phyloP scores from a whole-genome alignment of 2,329 filamentous ascomycete species.

The Stachybotrys echinatus region DNA sequence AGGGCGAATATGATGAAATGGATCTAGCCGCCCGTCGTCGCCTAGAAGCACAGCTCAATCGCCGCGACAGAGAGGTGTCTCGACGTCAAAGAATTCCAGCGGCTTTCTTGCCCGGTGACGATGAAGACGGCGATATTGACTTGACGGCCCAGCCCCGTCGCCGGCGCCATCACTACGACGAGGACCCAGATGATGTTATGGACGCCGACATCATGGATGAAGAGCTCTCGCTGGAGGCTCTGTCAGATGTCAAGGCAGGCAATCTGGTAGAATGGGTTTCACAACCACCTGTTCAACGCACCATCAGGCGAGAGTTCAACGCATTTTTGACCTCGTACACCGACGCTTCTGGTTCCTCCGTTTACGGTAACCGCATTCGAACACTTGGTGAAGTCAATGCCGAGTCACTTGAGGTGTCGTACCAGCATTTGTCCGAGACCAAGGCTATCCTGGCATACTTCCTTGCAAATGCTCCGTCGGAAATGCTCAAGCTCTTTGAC shows the following conservation, averaged over 20 bases:
- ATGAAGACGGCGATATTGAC: slow-evolving; percentile 80
- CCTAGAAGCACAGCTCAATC: slow-evolving; percentile 68
- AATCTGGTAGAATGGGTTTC: slow-evolving; percentile 95
- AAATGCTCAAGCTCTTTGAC: slow-evolving; percentile 94
- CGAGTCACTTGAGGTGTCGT: slow-evolving; percentile 93
- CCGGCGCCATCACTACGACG: slow-evolving; percentile 85
- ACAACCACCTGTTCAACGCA: slow-evolving; percentile 81
- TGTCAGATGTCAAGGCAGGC: slow-evolving; percentile 88
- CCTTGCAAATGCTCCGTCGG: slow-evolving; percentile 89
- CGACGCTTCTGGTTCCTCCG: slow-evolving; percentile 80
- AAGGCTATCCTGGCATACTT: slow-evolving; percentile 96
- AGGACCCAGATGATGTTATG: slow-evolving; percentile 89
- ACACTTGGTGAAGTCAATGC: slow-evolving; percentile 97
- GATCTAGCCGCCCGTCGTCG: slow-evolving; percentile 61
- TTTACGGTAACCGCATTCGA: slow-evolving; percentile 90
- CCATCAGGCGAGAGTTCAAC: slow-evolving; percentile 95
- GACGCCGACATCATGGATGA: slow-evolving; percentile 92
- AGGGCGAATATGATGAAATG: slow-evolving; percentile 67
- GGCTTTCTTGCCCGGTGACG: slow-evolving; percentile 74
- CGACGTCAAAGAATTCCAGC: slow-evolving; percentile 62
- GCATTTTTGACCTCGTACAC: slow-evolving; percentile 95
- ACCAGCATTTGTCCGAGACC: slow-evolving; percentile 81
- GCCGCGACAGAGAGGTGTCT: slow-evolving; percentile 67
- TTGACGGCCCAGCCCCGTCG: slow-evolving; percentile 80
- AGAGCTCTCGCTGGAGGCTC: slow-evolving; percentile 84